Evolutionary conservation across 176 grass and related monocot genomes (phyloP).

Genomic region (Zea mays): DNA sequence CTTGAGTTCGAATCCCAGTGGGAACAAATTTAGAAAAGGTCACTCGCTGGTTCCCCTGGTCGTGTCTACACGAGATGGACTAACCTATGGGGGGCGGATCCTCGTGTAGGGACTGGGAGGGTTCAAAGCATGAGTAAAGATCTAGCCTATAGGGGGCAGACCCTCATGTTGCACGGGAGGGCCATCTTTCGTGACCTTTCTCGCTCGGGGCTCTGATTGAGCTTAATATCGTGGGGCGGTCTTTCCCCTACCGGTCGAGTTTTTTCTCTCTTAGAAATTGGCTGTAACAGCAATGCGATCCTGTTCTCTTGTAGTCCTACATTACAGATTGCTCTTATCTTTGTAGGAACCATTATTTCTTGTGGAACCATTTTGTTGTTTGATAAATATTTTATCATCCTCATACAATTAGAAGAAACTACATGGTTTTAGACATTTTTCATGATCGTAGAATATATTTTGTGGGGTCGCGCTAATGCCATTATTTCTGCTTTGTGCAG

Average conservation of each 20-base stretch:
- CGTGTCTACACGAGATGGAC: no score
- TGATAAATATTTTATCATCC: not conserved
- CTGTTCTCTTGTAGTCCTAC: not conserved
- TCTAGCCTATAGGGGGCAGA: no score
- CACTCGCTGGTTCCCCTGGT: no score
- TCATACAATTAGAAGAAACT: not conserved
- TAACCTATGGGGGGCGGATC: no score
- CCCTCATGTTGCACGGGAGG: no score
- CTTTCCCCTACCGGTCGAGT: no score
- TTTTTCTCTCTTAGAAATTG: not conserved
- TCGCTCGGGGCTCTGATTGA: no score
- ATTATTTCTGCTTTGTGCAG: conserved; percentile 38
- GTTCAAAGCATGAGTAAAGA: no score
- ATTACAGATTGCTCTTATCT: not conserved
- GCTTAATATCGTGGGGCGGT: no score
- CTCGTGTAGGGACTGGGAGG: no score
- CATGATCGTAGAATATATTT: not conserved
- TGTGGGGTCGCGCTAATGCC: conserved; percentile 8
- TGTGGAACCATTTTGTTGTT: not conserved
- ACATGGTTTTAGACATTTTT: not conserved
- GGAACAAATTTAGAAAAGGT: not conserved
- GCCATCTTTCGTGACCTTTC: no score
- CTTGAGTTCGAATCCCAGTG: no score
- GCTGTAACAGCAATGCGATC: not conserved
- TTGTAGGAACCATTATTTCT: not conserved